Base-by-base conservation (phyloP, 371 early-diverging fungal genomes). In the Synchytrium microbalum region DNA sequence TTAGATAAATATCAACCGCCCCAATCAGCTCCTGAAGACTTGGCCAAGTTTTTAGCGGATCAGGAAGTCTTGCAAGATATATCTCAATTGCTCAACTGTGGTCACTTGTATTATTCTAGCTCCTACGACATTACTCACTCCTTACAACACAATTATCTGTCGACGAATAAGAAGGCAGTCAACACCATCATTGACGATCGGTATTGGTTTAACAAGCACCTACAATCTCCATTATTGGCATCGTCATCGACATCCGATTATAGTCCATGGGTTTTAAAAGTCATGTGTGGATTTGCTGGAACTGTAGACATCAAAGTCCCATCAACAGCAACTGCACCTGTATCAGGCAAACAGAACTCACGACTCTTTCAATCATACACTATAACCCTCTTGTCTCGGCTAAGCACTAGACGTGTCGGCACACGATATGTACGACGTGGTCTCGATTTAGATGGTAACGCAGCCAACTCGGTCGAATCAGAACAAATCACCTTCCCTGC, bases 391-490 rank as follows among this genome's bases (percentile, higher is more conserved):
- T 61, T 88, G 28, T 83, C 84, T 30, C 74, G 88, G 31, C 63
- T 83, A 55, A 81, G 75, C 52, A 72, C 73, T 64, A 69, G 74
- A 24, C 74, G 86, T 24, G 64, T 79, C n/a, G 88, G 88, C 1
- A 76, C 82, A 10, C 79, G 88, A 32, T 86, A 80, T 63, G 71
- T 76, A 32, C 72, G 78, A 3, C 75, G 86, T 54, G 88, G 88
- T 0, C 62, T 79, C 19, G 82, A 86, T 71, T 27, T 59, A 30
- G 70, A 75, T 10, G 86, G 86, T 38, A 74, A 86, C 68, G 76
- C 77, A 3, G 77, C 83, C 56, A 88, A 88, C 72, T 70, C 68
- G 32, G 85, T 88, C 30, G 88, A 88, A 66, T 86, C 85, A 70
- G 84, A 84, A 65, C 84, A 84, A 69, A 75, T 82, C 65, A 71